These are phyloP conservation scores for Pythium insidiosum DNA, from an alignment of 352 stramenopile species.

Conservation along the genomic window DNA sequence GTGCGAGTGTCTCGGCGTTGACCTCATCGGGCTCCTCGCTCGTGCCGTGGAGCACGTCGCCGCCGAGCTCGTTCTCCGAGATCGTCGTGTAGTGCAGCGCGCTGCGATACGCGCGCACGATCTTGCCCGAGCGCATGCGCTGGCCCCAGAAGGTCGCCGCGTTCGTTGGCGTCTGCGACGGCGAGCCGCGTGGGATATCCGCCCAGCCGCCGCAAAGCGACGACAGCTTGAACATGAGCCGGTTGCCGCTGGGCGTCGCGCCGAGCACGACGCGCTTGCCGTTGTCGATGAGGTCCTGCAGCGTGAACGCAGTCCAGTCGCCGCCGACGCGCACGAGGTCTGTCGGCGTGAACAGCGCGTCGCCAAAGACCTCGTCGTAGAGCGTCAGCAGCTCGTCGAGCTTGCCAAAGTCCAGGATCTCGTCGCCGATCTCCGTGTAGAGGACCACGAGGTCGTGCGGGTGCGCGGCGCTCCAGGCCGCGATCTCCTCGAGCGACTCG, in stretches of 20 bases:
- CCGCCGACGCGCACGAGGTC: constrained; percentile 28
- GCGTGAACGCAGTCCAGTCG: constrained; percentile 38
- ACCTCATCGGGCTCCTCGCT: constrained; percentile 21
- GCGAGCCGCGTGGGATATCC: constrained; percentile 26
- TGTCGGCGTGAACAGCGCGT: constrained; percentile 36
- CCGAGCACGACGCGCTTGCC: constrained; percentile 53
- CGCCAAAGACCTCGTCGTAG: constrained; percentile 36
- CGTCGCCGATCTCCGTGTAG: constrained; percentile 46
- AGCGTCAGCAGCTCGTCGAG: constrained; percentile 32
- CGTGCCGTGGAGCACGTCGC: neutral
- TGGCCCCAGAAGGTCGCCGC: constrained; percentile 29
- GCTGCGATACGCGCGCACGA: constrained; percentile 43
- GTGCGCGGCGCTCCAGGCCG: constrained; percentile 44
- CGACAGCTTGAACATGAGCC: constrained; percentile 49
- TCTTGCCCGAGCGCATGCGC: constrained; percentile 27
- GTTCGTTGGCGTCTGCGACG: neutral
- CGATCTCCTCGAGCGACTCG: constrained; percentile 47
- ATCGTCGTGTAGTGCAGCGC: constrained; percentile 44
- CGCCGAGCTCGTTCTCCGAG: constrained; percentile 22
- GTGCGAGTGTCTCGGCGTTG: constrained; percentile 25
- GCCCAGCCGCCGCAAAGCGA: constrained; percentile 35
- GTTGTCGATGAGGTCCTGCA: constrained; percentile 31
- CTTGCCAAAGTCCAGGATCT: constrained; percentile 34
- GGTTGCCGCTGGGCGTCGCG: constrained; percentile 28
- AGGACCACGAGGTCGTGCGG: constrained; percentile 41